Percentiles rank a stretch among this genome's conserved stretches.
Evolutionary conservation across 2,329 filamentous ascomycete genomes (phyloP).

Genomic region (Verticillium albo-atrum): DNA sequence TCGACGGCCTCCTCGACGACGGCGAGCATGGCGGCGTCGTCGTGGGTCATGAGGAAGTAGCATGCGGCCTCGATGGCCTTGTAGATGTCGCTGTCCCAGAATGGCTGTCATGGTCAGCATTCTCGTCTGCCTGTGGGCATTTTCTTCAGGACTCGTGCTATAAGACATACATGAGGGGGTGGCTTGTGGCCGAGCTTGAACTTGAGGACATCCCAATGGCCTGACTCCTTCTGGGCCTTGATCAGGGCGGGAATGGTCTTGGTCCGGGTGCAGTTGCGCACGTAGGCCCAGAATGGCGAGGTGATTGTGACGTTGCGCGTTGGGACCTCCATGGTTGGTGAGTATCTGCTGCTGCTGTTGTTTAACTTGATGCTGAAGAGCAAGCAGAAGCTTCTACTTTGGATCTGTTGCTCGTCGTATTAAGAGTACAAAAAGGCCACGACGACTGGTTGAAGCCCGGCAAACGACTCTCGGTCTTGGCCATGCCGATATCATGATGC

Average conservation of each 20-base stretch:
- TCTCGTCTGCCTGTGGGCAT: neutral
- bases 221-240: slow-evolving; percentile 2
- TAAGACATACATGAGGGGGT: neutral
- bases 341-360: neutral
- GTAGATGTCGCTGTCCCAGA: slow-evolving; percentile 6
- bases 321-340: neutral
- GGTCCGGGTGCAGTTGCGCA: neutral
- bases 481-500: neutral
- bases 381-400: neutral
- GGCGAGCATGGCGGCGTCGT: neutral
- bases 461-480: neutral
- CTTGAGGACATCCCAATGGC: slow-evolving; percentile 4
- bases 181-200: slow-evolving; percentile 4
- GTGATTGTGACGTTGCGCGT: slow-evolving; percentile 2
- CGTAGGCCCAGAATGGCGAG: neutral
- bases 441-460: neutral
- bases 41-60: slow-evolving; percentile 1
- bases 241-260: slow-evolving; percentile 2
- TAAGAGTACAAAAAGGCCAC: neutral
- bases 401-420: neutral
- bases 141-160: no score
- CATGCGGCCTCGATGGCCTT: slow-evolving; percentile 5
- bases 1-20: slow-evolving; percentile 4
- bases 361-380: neutral
- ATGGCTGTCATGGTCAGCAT: neutral